phyloP scores from a whole-genome alignment of 768 basidiomycete genomes.

The Clavulina sp. region DNA sequence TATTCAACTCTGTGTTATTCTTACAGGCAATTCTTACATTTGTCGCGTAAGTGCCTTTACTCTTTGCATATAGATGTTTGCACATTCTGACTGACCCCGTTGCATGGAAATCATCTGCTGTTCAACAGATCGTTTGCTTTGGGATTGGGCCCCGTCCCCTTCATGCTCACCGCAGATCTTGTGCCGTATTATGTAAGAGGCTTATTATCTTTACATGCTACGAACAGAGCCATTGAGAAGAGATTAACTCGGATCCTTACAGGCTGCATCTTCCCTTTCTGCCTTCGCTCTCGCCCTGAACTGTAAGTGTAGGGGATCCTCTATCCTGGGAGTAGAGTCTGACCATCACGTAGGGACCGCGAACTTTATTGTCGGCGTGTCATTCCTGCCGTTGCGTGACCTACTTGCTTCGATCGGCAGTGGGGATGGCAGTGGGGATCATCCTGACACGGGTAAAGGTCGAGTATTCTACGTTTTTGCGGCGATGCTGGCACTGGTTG shows the following conservation, averaged over 20 bases:
- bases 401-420: conserved; percentile 42
- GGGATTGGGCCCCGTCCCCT: conserved; percentile 84
- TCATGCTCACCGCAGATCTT: conserved; percentile 81
- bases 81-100: too few species aligned
- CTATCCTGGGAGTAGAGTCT: background rate
- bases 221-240: too few species aligned
- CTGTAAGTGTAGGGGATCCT: conserved; percentile 8
- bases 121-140: conserved; percentile 62
- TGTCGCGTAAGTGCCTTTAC: conserved; percentile 3
- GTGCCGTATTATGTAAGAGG: conserved; percentile 55
- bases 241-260: background rate
- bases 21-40: conserved; percentile 5
- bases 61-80: background rate
- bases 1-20: too few species aligned
- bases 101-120: too few species aligned
- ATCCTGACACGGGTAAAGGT: too few species aligned
- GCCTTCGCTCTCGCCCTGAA: conserved; percentile 17
- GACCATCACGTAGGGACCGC: conserved; percentile 39
- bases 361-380: conserved; percentile 70
- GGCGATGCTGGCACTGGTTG: too few species aligned
- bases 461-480: too few species aligned
- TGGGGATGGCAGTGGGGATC: too few species aligned
- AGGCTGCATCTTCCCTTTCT: conserved; percentile 18
- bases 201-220: too few species aligned
- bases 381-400: conserved; percentile 74